These are phyloP conservation scores for Bjerkandera adusta DNA, from an alignment of 1,284 basidiomycete species.

Conservation along the genomic window DNA sequence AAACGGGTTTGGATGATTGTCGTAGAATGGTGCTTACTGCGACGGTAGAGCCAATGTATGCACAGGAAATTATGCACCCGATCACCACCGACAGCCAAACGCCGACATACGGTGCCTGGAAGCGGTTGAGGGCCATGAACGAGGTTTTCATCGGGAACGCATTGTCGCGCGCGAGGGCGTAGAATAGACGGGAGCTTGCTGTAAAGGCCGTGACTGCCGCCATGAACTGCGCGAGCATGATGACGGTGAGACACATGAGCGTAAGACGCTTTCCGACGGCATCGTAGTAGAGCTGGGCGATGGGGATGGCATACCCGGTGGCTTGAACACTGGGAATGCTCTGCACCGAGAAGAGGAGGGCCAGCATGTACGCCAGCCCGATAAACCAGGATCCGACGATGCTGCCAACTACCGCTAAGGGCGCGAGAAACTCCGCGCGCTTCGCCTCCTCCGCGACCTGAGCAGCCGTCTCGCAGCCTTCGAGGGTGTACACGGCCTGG, in stretches of 20 bases:
- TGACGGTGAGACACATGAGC: slow-evolving; percentile 50
- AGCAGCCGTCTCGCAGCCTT: slow-evolving; percentile 63
- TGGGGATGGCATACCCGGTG: slow-evolving; percentile 53
- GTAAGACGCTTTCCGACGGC: slow-evolving; percentile 48
- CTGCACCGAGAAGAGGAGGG: slow-evolving; percentile 57
- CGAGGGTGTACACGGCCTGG: slow-evolving; percentile 59
- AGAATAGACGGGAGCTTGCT: slow-evolving; percentile 55
- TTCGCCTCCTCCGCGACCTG: slow-evolving; percentile 61
- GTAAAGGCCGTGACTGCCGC: slow-evolving; percentile 61
- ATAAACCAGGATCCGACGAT: slow-evolving; percentile 62
- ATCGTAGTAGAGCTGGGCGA: slow-evolving; percentile 57
- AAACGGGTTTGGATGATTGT: no score
- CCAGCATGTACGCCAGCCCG: slow-evolving; percentile 57
- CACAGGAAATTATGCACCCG: slow-evolving; percentile 55
- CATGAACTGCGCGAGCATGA: slow-evolving; percentile 52
- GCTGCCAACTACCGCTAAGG: slow-evolving; percentile 52
- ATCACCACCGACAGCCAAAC: slow-evolving; percentile 54
- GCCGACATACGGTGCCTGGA: slow-evolving; percentile 54
- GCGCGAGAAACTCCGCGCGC: slow-evolving; percentile 54
- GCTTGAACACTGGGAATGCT: slow-evolving; percentile 47
- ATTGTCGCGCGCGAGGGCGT: slow-evolving; percentile 54
- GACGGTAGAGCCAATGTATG: slow-evolving; percentile 55
- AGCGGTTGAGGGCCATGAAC: slow-evolving; percentile 51
- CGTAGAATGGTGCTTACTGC: slow-evolving; percentile 38
- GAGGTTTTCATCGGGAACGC: slow-evolving; percentile 44